phyloP scores from a whole-genome alignment of 176 grass and related monocot genomes.

The Aegilops speltoides region DNA sequence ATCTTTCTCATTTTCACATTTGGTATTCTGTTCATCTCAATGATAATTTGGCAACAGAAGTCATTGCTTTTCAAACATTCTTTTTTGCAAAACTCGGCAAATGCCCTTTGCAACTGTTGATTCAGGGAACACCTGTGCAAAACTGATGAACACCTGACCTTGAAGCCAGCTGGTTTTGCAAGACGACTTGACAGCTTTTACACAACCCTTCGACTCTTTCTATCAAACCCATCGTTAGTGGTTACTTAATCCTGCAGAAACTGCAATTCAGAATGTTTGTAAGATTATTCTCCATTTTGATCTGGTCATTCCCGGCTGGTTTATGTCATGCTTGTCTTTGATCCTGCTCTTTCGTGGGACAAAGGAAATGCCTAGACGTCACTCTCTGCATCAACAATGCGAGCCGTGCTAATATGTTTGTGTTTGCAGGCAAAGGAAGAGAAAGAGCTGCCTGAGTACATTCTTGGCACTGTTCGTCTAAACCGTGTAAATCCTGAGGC shows the following conservation, averaged over 20 bases:
- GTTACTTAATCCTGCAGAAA: background rate
- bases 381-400: background rate
- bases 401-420: constrained; percentile 18
- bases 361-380: background rate
- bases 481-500: constrained; percentile 63
- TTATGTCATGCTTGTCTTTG: background rate
- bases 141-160: background rate
- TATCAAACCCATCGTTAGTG: background rate
- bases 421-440: constrained; percentile 83
- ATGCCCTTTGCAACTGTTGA: background rate
- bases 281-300: constrained; percentile 15
- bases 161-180: background rate
- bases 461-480: constrained; percentile 85
- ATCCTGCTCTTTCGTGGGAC: background rate
- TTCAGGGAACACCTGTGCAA: background rate
- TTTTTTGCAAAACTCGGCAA: background rate
- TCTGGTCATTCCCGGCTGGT: background rate
- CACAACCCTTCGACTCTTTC: background rate
- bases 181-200: background rate
- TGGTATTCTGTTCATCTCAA: background rate
- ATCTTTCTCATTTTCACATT: background rate
- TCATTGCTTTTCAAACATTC: background rate
- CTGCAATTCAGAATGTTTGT: background rate
- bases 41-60: background rate
- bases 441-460: constrained; percentile 91